Evolutionary conservation across 208 protist species (phyloP).

Genomic region (Tritrichomonas musculus): DNA sequence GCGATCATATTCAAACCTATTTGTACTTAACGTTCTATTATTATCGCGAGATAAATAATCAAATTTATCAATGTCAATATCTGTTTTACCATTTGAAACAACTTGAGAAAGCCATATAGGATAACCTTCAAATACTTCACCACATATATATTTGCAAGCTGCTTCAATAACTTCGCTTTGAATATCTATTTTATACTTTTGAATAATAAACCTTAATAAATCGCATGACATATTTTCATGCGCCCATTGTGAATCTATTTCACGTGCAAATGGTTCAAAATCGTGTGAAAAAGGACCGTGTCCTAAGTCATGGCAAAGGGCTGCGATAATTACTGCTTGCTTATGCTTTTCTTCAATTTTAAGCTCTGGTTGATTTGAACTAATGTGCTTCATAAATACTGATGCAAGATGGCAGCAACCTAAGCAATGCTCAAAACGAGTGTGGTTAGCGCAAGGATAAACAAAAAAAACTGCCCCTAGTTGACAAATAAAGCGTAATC

Average conservation of each 20-base stretch:
- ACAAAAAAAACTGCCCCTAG: not conserved
- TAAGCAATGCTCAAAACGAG: not conserved
- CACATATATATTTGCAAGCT: not conserved
- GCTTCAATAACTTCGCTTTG: not conserved
- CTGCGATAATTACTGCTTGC: constrained; percentile 23
- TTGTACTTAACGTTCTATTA: not conserved
- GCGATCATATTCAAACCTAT: not conserved
- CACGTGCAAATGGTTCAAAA: not conserved
- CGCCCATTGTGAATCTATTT: not conserved
- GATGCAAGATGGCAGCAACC: not conserved
- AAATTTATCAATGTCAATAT: constrained; percentile 1
- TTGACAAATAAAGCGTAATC: not conserved
- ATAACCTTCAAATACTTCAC: not conserved
- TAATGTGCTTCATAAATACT: not conserved
- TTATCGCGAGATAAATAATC: not conserved
- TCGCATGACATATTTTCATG: not conserved
- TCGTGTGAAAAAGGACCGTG: not conserved
- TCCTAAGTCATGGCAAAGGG: not conserved
- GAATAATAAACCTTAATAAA: not conserved
- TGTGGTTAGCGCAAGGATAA: not conserved
- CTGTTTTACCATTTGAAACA: not conserved
- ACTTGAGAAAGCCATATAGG: not conserved
- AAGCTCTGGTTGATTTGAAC: not conserved
- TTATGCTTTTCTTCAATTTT: not conserved
- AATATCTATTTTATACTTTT: not conserved